A percentile compares a stretch with the other conserved stretches of the same genome.
phyloP scores from a whole-genome alignment of 352 stramenopile species.

The Phytophthora aleatoria region DNA sequence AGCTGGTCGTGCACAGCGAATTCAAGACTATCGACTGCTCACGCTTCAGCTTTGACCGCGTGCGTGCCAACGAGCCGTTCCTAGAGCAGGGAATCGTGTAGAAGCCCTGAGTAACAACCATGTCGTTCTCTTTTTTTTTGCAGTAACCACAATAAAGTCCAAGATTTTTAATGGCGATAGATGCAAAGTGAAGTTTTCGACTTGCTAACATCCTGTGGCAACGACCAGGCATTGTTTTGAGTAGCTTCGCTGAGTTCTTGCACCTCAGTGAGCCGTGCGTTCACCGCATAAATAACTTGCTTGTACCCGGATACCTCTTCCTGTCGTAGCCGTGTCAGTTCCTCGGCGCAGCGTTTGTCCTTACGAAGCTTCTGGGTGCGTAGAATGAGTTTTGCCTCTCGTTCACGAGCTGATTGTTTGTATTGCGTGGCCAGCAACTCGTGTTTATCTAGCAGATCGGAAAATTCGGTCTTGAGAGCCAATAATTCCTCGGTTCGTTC shows the following conservation, averaged over 20 bases:
- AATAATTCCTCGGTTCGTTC: slow-evolving; percentile 53
- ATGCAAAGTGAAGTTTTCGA: slow-evolving; percentile 63
- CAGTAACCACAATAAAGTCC: slow-evolving; percentile 23
- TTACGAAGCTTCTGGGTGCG: slow-evolving; percentile 45
- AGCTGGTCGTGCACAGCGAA: slow-evolving; percentile 71
- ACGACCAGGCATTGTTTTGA: slow-evolving; percentile 38
- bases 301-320: slow-evolving; percentile 66
- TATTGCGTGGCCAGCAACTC: slow-evolving; percentile 42
- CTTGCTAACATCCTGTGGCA: slow-evolving; percentile 29
- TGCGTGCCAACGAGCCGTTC: slow-evolving; percentile 74
- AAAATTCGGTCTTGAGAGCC: slow-evolving; percentile 66
- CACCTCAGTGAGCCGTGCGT: slow-evolving; percentile 62
- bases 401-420: slow-evolving; percentile 47
- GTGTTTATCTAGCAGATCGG: slow-evolving; percentile 63
- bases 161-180: slow-evolving; percentile 57
- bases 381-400: slow-evolving; percentile 40
- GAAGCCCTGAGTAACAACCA: slow-evolving; percentile 6
- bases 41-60: slow-evolving; percentile 71
- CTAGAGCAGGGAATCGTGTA: slow-evolving; percentile 82
- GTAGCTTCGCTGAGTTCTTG: slow-evolving; percentile 37
- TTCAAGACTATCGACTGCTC: slow-evolving; percentile 81
- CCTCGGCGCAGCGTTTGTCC: slow-evolving; percentile 52
- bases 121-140: slow-evolving; percentile 9
- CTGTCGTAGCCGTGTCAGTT: slow-evolving; percentile 54
- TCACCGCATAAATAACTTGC: slow-evolving; percentile 65